Base-by-base conservation (phyloP, 202 grass and related monocot genomes). In the Carex arenaria region DNA sequence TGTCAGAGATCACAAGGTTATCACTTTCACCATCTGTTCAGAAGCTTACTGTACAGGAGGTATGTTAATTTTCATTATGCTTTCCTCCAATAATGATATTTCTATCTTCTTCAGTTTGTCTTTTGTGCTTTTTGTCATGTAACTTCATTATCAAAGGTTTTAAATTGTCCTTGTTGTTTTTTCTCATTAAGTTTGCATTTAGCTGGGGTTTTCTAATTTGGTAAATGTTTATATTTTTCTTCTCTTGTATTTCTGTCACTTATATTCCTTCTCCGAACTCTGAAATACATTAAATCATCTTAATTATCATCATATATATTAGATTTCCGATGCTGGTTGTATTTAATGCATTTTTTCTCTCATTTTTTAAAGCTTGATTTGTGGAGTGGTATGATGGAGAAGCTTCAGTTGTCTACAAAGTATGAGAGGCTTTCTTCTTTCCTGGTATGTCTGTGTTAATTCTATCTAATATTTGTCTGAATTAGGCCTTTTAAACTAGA, bases 21-120 rank as follows among this genome's bases (percentile, higher is more conserved):
- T 77, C 87, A 73, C 89, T 92, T 88, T 82, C 87, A 88, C 68
- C 85, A 78, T 89, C 68, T 84, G 80, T 93, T 71, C 83, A 61
- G 71, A 90, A 91, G 45, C 84, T 93, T 90, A 89, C 67, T 84
- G 17, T 85, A 76, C 78, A 92, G 56, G 93, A 95, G 93, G 96
- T 99, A 93, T 51, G 57, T 31, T 61, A 64, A 43, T 69, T 67
- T 2, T 53, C 6, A 38, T 74, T 15, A 49, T 62, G 78, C 42
- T 55, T 73, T 31, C 71, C 71, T 75, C 20, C 71, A 75, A 75
- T 1, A 75, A 75, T 54, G 45, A 75, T 4, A 75, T 75, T 12
- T 57, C 23, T 57, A 34, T 56, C 0, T 45, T 20, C 38, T 32
- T 56, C 23, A 23, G 32, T 15, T 77, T 55, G 49, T 75, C 26